Percentiles rank a stretch among this genome's conserved stretches.
Evolutionary conservation across 495 filamentous ascomycete species (phyloP).

Genomic region (Xylaria venustula): DNA sequence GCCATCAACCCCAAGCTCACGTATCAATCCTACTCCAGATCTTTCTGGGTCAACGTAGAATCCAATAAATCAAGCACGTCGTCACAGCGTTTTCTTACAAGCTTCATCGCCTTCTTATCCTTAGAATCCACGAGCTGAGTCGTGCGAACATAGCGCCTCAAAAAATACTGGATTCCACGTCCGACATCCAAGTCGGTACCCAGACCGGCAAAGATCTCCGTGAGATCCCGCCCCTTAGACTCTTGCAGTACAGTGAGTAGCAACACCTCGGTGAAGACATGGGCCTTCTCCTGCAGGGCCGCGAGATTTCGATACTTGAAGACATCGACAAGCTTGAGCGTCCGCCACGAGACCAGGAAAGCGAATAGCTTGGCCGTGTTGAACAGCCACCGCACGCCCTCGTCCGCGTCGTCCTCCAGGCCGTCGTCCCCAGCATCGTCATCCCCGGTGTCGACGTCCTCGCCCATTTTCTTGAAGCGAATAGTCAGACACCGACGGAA

Average conservation of each 20-base stretch:
- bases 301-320: constrained; percentile 76
- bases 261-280: constrained; percentile 74
- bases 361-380: constrained; percentile 89
- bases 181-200: constrained; percentile 61
- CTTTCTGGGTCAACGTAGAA: constrained; percentile 38
- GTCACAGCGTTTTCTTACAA: constrained; percentile 69
- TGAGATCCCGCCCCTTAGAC: constrained; percentile 26
- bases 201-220: constrained; percentile 20
- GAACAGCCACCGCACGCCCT: constrained; percentile 66
- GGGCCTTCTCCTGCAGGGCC: constrained; percentile 72
- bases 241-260: constrained; percentile 72
- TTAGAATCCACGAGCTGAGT: constrained; percentile 59
- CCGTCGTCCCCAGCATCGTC: constrained; percentile 39
- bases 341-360: constrained; percentile 64
- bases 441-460: constrained; percentile 60
- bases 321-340: constrained; percentile 56
- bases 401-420: constrained; percentile 38
- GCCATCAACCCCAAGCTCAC: not conserved
- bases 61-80: constrained; percentile 60
- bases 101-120: constrained; percentile 58
- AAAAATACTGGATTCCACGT: constrained; percentile 72
- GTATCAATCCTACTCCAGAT: constrained; percentile 1
- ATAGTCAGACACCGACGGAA: constrained; percentile 88
- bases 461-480: constrained; percentile 81
- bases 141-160: constrained; percentile 72